phyloP scores from a whole-genome alignment of 2,329 filamentous ascomycete genomes.

The Lecanosticta acicola region DNA sequence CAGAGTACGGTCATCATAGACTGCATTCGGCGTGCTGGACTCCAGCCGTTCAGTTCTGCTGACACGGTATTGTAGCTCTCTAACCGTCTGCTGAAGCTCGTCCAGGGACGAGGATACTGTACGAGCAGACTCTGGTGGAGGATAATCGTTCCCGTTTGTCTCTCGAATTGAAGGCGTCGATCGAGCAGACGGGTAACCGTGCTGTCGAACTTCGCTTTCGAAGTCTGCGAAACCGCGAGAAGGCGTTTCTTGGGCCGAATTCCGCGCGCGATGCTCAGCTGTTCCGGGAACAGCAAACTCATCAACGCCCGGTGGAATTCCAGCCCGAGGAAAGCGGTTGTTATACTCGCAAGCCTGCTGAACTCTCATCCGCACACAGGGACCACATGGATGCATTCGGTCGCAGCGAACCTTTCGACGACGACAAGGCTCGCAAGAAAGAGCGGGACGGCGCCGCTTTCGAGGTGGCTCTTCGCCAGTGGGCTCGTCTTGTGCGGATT shows the following conservation, averaged over 20 bases:
- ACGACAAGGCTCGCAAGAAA: not conserved
- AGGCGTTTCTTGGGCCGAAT: not conserved
- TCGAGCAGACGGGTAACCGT: not conserved
- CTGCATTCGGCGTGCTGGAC: not conserved
- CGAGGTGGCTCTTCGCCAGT: not conserved
- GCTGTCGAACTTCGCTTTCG: not conserved
- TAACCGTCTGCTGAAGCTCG: not conserved
- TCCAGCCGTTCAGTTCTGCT: not conserved
- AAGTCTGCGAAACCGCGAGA: not conserved
- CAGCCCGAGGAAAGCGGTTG: not conserved
- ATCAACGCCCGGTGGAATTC: not conserved
- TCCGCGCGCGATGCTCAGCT: not conserved
- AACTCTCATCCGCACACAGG: not conserved
- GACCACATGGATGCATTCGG: slow-evolving; percentile 1
- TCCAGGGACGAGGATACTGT: not conserved
- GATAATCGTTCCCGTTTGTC: not conserved
- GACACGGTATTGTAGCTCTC: not conserved
- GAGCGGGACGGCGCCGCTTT: not conserved
- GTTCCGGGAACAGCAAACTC: not conserved
- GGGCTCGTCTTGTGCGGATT: not conserved
- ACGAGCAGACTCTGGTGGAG: not conserved
- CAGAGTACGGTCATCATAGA: not conserved
- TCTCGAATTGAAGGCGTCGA: not conserved
- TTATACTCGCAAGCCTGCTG: not conserved
- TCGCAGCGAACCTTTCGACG: not conserved